Percentiles rank a stretch among this genome's conserved stretches.
Conservation (phyloP, 768 basidiomycete genomes). For the Lactarius indigo region DNA sequence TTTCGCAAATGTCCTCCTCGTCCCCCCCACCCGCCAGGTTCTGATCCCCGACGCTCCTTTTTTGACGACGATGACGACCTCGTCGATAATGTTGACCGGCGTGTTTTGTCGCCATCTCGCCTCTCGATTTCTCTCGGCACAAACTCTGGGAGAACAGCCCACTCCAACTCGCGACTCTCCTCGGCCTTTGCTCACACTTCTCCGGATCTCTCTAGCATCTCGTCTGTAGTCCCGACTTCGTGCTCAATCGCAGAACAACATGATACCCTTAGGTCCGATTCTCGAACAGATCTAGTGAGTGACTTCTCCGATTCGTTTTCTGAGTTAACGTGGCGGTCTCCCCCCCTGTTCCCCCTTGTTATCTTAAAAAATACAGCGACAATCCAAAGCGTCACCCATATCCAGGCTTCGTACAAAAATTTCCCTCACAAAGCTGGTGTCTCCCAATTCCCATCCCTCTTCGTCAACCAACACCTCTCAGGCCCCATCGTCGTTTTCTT, state of each 20-base stretch:
- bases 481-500: conserved; percentile 8
- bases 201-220: conserved; percentile 1
- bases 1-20: not conserved
- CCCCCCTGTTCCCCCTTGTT: not conserved
- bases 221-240: conserved; percentile 5
- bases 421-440: conserved; percentile 6
- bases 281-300: not conserved
- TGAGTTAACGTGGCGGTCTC: not conserved
- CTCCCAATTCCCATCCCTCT: conserved; percentile 5
- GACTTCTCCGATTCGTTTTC: not conserved
- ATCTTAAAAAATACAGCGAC: not conserved
- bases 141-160: not conserved
- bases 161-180: conserved; percentile 6
- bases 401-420: conserved; percentile 18
- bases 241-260: conserved; percentile 1
- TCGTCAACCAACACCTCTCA: conserved; percentile 6
- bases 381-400: conserved; percentile 4
- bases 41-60: not conserved
- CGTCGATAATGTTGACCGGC: not conserved
- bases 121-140: not conserved
- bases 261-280: not conserved
- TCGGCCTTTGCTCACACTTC: conserved; percentile 7
- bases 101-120: not conserved
- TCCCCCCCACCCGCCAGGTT: not conserved
- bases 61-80: conserved; percentile 14